Percentiles rank a stretch among this genome's conserved stretches.
These are phyloP conservation scores for Cytospora leucostoma DNA, from an alignment of 2,329 filamentous ascomycete genomes.

Conservation along the genomic window DNA sequence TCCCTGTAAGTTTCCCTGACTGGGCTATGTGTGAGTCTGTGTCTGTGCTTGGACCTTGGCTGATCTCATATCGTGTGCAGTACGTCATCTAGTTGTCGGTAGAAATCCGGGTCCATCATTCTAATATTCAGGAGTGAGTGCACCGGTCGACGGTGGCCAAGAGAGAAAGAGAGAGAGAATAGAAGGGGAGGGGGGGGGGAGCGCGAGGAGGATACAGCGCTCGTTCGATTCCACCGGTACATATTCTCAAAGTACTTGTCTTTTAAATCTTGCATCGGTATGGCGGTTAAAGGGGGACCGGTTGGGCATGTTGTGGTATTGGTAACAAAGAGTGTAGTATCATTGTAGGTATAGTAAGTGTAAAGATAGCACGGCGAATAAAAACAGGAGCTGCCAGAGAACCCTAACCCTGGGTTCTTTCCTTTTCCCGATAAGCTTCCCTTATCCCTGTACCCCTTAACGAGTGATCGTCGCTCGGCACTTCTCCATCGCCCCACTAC, in stretches of 20 bases:
- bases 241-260: constrained; percentile 18
- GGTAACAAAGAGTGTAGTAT: too few species aligned
- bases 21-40: constrained; percentile 47
- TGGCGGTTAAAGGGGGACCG: not conserved
- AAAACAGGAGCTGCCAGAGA: too few species aligned
- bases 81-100: constrained; percentile 43
- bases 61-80: constrained; percentile 31
- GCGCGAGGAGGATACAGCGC: not conserved
- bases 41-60: not conserved
- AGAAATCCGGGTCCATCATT: not conserved
- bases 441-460: too few species aligned
- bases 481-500: too few species aligned
- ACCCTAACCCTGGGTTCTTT: too few species aligned
- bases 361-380: too few species aligned
- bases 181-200: not conserved
- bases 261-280: constrained; percentile 21
- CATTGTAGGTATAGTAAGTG: too few species aligned
- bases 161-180: not conserved
- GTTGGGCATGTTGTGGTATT: too few species aligned
- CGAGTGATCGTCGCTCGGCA: too few species aligned
- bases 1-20: constrained; percentile 46
- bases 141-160: too few species aligned
- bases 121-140: not conserved
- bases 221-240: constrained; percentile 21
- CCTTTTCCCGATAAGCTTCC: too few species aligned